These are phyloP conservation scores for Colletotrichum siamense DNA, from an alignment of 2,329 filamentous ascomycete species.

Conservation along the genomic window DNA sequence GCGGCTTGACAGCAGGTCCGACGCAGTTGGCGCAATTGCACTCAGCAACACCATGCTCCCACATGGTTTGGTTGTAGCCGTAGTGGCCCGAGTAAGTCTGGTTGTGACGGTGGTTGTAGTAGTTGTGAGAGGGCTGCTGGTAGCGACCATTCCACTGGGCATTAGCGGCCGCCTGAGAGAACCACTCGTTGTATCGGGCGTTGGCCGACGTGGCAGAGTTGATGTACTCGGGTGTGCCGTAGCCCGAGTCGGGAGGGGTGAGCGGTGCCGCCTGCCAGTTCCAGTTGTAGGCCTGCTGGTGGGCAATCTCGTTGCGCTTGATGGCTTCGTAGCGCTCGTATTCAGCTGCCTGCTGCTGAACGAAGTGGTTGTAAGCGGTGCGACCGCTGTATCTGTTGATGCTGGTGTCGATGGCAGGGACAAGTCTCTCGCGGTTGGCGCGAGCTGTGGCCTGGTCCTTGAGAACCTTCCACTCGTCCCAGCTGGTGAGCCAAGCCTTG, in stretches of 20 bases:
- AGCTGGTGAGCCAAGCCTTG: conserved; percentile 66
- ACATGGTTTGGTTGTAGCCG: conserved; percentile 48
- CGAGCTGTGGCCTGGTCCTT: conserved; percentile 53
- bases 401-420: conserved; percentile 37
- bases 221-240: conserved; percentile 64
- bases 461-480: conserved; percentile 61
- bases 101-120: conserved; percentile 45
- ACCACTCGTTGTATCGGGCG: conserved; percentile 64
- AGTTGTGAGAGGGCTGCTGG: conserved; percentile 43
- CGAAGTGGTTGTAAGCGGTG: conserved; percentile 50
- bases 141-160: conserved; percentile 51
- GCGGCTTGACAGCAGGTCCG: conserved; percentile 47
- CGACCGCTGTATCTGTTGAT: conserved; percentile 37
- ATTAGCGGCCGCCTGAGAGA: conserved; percentile 44
- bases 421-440: conserved; percentile 51
- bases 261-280: conserved; percentile 45
- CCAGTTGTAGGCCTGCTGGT: conserved; percentile 41
- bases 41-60: conserved; percentile 57
- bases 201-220: conserved; percentile 61
- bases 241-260: conserved; percentile 66
- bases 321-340: conserved; percentile 54
- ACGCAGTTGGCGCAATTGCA: conserved; percentile 55
- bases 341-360: conserved; percentile 61
- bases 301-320: conserved; percentile 42
- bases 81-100: conserved; percentile 47